Base-by-base conservation (phyloP, 345 rosid genomes). In the Erysimum cheiranthoides region DNA sequence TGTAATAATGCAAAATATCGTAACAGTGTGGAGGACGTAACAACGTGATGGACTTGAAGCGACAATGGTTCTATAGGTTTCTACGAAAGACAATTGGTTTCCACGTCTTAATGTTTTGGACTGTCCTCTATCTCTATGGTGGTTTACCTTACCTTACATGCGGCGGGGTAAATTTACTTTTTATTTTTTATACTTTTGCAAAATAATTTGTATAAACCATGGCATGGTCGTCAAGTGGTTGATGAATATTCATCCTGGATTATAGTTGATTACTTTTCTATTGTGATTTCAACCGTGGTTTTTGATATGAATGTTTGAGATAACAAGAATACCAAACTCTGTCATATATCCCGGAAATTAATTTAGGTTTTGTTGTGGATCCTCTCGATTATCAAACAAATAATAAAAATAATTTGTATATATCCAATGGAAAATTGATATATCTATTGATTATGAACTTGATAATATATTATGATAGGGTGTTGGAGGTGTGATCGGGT, bases 11-110 rank as follows among this genome's bases (percentile, higher is more conserved):
- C 36, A 51, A 43, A 35, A 8, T 4, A 32, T 39, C 36, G 28
- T 56, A 53, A 77, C 59, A 78, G 81, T 73, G 81, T 67, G 78
- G 78, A 35, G 86, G 80, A 66, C 83, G 84, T 68, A 81, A 54
- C 84, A 93, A 93, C 70, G 97, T 85, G 52, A 89, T 81, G 76
- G 98, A 93, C 82, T 85, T 93, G 77, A 86, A 91, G 85, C 79
- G 83, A 76, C 96, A 89, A 52, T 83, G 89, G 14, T 91, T 89
- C 74, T 93, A 93, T 60, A 81, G 81, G 84, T 90, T 87, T 50
- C 77, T 93, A 56, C 67, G 77, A 53, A 80, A 51, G 39, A 88
- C 96, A 4, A 87, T 84, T 80, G 50, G 82, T 70, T 63, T 86
- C 28, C 98, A 91, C 80, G 88, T 90, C 45, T 56, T 84, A 76